Conservation (phyloP, 352 stramenopile species). For the Phytopythium litorale region DNA sequence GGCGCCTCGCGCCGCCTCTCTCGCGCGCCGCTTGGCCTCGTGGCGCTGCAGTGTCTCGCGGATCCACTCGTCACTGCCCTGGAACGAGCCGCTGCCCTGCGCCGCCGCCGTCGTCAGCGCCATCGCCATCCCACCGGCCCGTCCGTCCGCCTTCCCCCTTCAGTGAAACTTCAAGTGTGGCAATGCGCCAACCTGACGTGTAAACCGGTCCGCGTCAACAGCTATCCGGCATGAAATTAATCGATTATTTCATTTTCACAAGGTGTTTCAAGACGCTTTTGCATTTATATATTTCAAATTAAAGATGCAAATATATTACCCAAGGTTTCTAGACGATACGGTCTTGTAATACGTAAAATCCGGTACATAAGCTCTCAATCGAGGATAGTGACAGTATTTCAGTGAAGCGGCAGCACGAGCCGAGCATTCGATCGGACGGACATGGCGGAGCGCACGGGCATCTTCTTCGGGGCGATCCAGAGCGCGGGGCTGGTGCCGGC, state of each 20-base stretch:
- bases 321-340: too few relatives aligned
- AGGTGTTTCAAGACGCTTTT: too few relatives aligned
- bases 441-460: conserved; percentile 74
- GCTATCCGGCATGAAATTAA: background rate
- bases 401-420: background rate
- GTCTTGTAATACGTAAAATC: background rate
- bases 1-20: conserved; percentile 20
- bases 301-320: too few relatives aligned
- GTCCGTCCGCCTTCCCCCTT: background rate
- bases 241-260: too few relatives aligned
- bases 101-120: background rate
- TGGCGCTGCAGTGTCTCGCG: conserved; percentile 28
- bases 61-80: conserved; percentile 58
- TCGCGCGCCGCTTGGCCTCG: conserved; percentile 32
- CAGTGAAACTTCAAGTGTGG: conserved; percentile 3
- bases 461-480: conserved; percentile 79
- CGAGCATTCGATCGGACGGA: background rate
- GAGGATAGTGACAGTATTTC: background rate
- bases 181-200: background rate
- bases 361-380: background rate
- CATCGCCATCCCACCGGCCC: conserved; percentile 4
- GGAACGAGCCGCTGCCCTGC: conserved; percentile 18
- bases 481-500: conserved; percentile 33
- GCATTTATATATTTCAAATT: too few relatives aligned
- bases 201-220: background rate